phyloP scores from a whole-genome alignment of 441 rosid species.

The Adansonia grandidieri region DNA sequence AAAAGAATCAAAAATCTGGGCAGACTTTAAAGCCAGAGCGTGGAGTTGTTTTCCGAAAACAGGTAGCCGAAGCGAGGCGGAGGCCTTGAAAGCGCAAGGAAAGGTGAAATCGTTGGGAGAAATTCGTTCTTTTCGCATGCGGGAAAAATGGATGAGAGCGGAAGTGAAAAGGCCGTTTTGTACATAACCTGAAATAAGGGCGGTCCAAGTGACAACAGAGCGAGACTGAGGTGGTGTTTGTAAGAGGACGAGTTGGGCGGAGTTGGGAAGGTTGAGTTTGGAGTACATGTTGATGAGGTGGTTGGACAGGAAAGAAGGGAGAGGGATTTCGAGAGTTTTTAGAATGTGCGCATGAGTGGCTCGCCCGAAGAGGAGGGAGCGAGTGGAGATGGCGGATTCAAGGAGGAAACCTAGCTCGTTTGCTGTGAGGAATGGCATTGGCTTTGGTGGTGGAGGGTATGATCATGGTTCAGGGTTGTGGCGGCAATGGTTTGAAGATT shows the following conservation, averaged over 20 bases:
- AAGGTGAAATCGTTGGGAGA: conserved; percentile 79
- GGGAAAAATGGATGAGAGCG: conserved; percentile 53
- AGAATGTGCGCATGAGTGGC: conserved; percentile 63
- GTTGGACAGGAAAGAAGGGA: conserved; percentile 59
- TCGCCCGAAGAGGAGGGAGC: conserved; percentile 56
- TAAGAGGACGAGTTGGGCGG: conserved; percentile 63
- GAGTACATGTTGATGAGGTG: conserved; percentile 79
- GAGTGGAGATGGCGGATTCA: conserved; percentile 54
- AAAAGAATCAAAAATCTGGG: conserved; percentile 55
- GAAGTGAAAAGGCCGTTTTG: conserved; percentile 58
- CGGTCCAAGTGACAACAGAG: conserved; percentile 79
- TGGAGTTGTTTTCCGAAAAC: conserved; percentile 63
- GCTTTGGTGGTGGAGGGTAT: conserved; percentile 28
- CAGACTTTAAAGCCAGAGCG: conserved; percentile 64
- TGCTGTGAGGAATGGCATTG: conserved; percentile 52
- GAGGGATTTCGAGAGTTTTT: conserved; percentile 48
- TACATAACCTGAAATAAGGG: conserved; percentile 70
- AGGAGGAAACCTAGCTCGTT: conserved; percentile 53
- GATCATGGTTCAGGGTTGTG: conserved; percentile 31
- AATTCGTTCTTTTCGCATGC: conserved; percentile 63
- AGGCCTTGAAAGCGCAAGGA: conserved; percentile 82
- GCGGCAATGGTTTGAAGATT: conserved; percentile 25
- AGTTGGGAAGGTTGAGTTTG: conserved; percentile 60
- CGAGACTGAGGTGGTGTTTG: conserved; percentile 57
- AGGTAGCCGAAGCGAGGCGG: conserved; percentile 49